Evolutionary conservation across 2,329 filamentous ascomycete species (phyloP).

Genomic region (Zymoseptoria passerinii): DNA sequence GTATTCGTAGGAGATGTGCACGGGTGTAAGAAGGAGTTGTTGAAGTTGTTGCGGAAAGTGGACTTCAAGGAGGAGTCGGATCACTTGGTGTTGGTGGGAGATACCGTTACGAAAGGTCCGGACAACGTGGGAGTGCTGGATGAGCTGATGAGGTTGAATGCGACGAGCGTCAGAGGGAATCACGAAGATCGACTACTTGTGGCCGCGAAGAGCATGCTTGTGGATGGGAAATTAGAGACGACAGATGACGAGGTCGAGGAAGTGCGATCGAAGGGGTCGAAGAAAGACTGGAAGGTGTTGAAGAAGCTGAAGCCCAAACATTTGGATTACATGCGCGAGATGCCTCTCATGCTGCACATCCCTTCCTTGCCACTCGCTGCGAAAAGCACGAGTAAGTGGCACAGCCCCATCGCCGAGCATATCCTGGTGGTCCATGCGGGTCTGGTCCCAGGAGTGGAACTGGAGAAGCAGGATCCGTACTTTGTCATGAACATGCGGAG

Average conservation of each 20-base stretch:
- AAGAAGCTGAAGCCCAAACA: slow-evolving; percentile 24
- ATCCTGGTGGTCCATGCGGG: slow-evolving; percentile 79
- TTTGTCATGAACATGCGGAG: slow-evolving; percentile 90
- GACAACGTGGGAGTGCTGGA: slow-evolving; percentile 71
- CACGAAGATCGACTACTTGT: slow-evolving; percentile 83
- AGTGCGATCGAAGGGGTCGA: slow-evolving; percentile 16
- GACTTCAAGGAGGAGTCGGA: slow-evolving; percentile 56
- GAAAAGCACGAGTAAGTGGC: slow-evolving; percentile 6
- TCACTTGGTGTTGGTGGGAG: slow-evolving; percentile 67
- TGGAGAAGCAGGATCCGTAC: slow-evolving; percentile 65
- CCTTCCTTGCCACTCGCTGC: slow-evolving; percentile 23
- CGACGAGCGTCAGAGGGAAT: slow-evolving; percentile 81
- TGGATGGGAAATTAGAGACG: slow-evolving; percentile 2
- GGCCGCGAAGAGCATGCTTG: slow-evolving; percentile 14
- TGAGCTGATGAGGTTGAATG: slow-evolving; percentile 62
- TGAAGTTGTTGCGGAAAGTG: slow-evolving; percentile 57
- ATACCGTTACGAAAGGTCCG: slow-evolving; percentile 79
- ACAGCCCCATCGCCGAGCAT: slow-evolving; percentile 52
- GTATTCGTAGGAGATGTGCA: slow-evolving; percentile 88
- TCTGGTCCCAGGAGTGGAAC: slow-evolving; percentile 63
- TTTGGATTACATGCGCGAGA: slow-evolving; percentile 25
- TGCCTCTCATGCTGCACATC: slow-evolving; percentile 32
- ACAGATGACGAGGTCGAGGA: neutral
- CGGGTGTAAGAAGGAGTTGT: slow-evolving; percentile 63
- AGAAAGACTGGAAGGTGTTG: slow-evolving; percentile 24